Percentiles rank a stretch among this genome's conserved stretches.
Conservation (phyloP, 495 filamentous ascomycete species). For the Talaromyces nanjingensis region DNA sequence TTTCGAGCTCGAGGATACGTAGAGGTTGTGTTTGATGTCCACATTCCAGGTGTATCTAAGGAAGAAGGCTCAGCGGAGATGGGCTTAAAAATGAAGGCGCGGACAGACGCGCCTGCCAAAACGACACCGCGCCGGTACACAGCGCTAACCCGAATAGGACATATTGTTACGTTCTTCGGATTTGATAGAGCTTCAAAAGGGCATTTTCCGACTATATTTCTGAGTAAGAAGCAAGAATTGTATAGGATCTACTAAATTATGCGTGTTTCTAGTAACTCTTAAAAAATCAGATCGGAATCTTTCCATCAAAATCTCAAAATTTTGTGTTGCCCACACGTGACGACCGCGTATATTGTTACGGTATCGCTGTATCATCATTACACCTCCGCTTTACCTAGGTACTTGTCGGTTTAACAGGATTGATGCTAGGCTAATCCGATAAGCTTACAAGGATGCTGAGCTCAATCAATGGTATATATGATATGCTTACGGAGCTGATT, state of each 20-base stretch:
- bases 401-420: no score
- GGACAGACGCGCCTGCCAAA: slow-evolving; percentile 9
- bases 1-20: background rate
- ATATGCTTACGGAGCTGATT: no score
- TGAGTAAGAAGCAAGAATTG: background rate
- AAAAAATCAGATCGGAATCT: background rate
- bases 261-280: background rate
- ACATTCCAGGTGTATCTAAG: background rate
- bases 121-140: background rate
- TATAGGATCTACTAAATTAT: background rate
- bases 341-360: background rate
- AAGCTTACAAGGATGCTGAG: no score
- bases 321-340: background rate
- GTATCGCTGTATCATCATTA: background rate
- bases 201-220: background rate
- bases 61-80: background rate
- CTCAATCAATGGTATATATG: no score
- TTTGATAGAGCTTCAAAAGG: background rate
- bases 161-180: background rate
- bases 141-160: background rate
- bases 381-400: background rate
- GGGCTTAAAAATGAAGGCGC: background rate
- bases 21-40: background rate
- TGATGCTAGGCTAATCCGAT: no score
- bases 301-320: background rate